Conservation (phyloP, 192 early-diverging fungal species). For the Backusella psychrophila region DNA sequence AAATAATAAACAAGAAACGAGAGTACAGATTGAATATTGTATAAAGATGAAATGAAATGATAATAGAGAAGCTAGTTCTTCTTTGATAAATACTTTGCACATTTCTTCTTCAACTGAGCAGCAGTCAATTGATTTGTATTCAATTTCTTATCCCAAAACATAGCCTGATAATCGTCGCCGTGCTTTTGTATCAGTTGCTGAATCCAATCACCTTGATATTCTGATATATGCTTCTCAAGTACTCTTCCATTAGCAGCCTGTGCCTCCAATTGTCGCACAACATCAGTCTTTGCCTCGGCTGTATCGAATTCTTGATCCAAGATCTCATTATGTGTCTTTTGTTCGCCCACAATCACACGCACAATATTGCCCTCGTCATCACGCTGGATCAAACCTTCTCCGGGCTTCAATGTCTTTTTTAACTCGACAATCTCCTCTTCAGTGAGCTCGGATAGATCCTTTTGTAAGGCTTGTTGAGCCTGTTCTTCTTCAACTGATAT, state of each 20-base stretch:
- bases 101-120: slow-evolving; percentile 58
- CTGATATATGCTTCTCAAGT: slow-evolving; percentile 49
- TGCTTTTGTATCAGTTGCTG: slow-evolving; percentile 65
- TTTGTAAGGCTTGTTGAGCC: slow-evolving; percentile 1
- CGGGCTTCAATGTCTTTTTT: slow-evolving; percentile 52
- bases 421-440: slow-evolving; percentile 57
- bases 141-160: slow-evolving; percentile 75
- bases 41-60: background rate
- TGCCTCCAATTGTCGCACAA: slow-evolving; percentile 58
- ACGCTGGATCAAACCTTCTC: slow-evolving; percentile 79
- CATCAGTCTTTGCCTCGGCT: slow-evolving; percentile 47
- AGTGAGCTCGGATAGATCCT: slow-evolving; percentile 40
- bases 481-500: background rate
- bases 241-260: slow-evolving; percentile 46
- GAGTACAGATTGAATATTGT: no score
- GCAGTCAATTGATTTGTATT: slow-evolving; percentile 70
- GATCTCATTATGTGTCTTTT: slow-evolving; percentile 46
- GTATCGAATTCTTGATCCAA: slow-evolving; percentile 36
- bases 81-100: slow-evolving; percentile 20
- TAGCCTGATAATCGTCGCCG: slow-evolving; percentile 69
- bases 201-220: slow-evolving; percentile 55
- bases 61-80: background rate
- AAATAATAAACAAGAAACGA: no score
- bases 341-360: slow-evolving; percentile 64
- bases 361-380: slow-evolving; percentile 74